Base-by-base conservation (phyloP, 2,329 filamentous ascomycete species). In the Cercospora canescens region DNA sequence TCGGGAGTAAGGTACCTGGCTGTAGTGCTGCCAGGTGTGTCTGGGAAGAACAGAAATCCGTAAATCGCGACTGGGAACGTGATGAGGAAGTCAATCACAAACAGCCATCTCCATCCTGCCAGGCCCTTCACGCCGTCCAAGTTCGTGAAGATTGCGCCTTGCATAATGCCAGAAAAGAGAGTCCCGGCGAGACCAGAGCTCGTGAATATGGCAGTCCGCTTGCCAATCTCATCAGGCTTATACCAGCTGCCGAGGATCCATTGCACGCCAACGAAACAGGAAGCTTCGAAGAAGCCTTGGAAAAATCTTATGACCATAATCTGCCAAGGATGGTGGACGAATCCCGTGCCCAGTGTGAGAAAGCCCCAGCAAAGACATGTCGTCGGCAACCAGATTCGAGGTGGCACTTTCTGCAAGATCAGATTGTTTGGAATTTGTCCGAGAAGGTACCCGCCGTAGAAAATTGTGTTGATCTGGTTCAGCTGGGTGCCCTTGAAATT, bases 341-440 rank as follows among this genome's bases (percentile, higher is more conserved):
- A 81, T 1, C 85, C 86, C 1, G 86, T 88, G 2, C 71, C 71
- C 12, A 73, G 62, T 4, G 88, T 91, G 28, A 91, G 76, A 0
- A 81, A 79, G 2, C 85, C 88, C 89, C 89, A 91, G 64, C 86
- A 71, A 89, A 89, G 80, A 57, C 71, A 73, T 11, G 72, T 74
- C 21, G 65, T 69, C 1, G 72, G 70, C 12, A 75, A 48, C 67
- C 86, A 90, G 67, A 86, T 80, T n/a, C 87, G 82, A 2, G 88
- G 88, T 58, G 83, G 83, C 66, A 91, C 74, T 70, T 89, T 88
- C 74, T 89, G 86, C 2, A 91, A 80, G 2, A 86, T 86, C 8
- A 89, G 75, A 71, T 88, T 89, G 60, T 83, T 85, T 0, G 87
- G 87, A 16, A 89, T 79, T 73, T 90, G 87, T 1, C 88, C 87